Evolutionary conservation across 1,284 basidiomycete species (phyloP).

Genomic region (Neonothopanus nambi): DNA sequence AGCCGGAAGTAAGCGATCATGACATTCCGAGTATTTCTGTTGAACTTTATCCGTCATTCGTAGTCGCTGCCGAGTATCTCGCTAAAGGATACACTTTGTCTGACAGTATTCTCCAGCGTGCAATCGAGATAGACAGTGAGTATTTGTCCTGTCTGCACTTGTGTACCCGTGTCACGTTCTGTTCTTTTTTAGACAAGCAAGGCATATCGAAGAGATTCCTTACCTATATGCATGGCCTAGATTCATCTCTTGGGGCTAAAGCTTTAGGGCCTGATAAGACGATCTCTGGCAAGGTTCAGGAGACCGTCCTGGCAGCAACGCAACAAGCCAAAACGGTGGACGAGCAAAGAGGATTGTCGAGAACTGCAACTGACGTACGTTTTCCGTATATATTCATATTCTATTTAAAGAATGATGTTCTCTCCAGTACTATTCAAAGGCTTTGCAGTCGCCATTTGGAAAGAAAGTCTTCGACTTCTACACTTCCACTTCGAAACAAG

Average conservation of each 20-base stretch:
- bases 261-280: slow-evolving; percentile 75
- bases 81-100: slow-evolving; percentile 83
- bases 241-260: slow-evolving; percentile 67
- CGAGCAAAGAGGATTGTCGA: slow-evolving; percentile 76
- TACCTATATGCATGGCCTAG: slow-evolving; percentile 71
- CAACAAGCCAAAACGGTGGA: slow-evolving; percentile 75
- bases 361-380: slow-evolving; percentile 67
- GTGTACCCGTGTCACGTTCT: neutral
- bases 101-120: slow-evolving; percentile 78
- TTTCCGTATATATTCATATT: slow-evolving; percentile 8
- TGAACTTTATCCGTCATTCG: slow-evolving; percentile 8
- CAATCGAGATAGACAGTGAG: slow-evolving; percentile 87
- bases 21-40: neutral
- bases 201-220: slow-evolving; percentile 89
- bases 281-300: slow-evolving; percentile 70
- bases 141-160: slow-evolving; percentile 12
- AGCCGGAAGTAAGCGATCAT: slow-evolving; percentile 62
- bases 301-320: slow-evolving; percentile 57
- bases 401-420: slow-evolving; percentile 1
- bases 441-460: slow-evolving; percentile 75
- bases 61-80: slow-evolving; percentile 88
- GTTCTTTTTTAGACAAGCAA: slow-evolving; percentile 64
- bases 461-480: slow-evolving; percentile 77
- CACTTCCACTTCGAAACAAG: slow-evolving; percentile 78
- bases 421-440: slow-evolving; percentile 79